These are phyloP conservation scores for Zychaea mexicana DNA, from an alignment of 371 early-diverging fungal species.

Conservation along the genomic window DNA sequence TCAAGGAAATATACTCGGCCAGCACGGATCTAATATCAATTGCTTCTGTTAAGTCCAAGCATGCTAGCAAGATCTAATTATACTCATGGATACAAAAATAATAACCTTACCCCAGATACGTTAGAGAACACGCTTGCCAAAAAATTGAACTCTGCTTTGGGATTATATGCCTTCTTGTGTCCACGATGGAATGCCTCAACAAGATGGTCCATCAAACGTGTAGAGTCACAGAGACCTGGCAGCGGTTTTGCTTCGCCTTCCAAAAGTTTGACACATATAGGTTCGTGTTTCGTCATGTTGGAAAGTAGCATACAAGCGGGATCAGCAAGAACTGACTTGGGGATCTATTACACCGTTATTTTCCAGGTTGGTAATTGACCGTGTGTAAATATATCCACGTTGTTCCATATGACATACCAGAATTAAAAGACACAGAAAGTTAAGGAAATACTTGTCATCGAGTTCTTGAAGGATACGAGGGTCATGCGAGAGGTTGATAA, in stretches of 20 bases:
- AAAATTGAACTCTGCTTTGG: constrained; percentile 81
- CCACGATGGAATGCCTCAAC: constrained; percentile 87
- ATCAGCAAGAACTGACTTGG: constrained; percentile 70
- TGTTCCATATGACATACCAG: constrained; percentile 43
- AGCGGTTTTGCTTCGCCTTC: constrained; percentile 42
- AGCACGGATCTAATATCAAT: constrained; percentile 48
- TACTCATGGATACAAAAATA: too few species aligned
- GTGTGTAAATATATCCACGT: not conserved
- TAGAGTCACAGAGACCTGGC: constrained; percentile 46
- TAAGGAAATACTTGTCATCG: constrained; percentile 68
- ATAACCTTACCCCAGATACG: constrained; percentile 61
- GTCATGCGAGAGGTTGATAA: constrained; percentile 86
- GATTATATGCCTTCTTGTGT: constrained; percentile 76
- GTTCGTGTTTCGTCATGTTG: constrained; percentile 82
- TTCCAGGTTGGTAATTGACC: not conserved
- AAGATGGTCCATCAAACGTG: constrained; percentile 75
- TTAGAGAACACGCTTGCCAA: constrained; percentile 94
- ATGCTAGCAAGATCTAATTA: too few species aligned
- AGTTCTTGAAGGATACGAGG: constrained; percentile 58
- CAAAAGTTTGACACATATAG: constrained; percentile 58
- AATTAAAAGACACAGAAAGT: constrained; percentile 68
- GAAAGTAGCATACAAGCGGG: constrained; percentile 90
- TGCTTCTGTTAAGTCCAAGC: too few species aligned
- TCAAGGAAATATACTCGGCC: constrained; percentile 79
- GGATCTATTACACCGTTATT: constrained; percentile 37